Evolutionary conservation across 495 filamentous ascomycete species (phyloP), one percentile per base, ranked within the genome.

Genomic region (Talaromyces stipitatus): DNA sequence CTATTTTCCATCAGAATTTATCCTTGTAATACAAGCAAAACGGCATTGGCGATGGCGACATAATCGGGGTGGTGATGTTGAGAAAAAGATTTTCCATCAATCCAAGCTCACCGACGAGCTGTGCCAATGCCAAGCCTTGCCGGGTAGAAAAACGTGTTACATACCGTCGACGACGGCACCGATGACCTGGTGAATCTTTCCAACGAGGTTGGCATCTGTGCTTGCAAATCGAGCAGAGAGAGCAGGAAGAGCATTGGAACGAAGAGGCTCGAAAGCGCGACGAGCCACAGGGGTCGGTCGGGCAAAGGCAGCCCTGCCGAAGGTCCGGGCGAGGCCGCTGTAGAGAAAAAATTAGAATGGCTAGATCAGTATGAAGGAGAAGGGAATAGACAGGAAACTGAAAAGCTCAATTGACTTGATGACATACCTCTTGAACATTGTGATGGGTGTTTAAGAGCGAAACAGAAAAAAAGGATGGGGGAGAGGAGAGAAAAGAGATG

Each of bases 371-470:
- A 54, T 69, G 70, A 65, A 62, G 69, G 75, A 67, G 78, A 74
- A 63, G 66, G 56, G 77, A 71, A 77, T 68, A 68, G 54, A 64
- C 62, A 73, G 79, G 77, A 79, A 72, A 64, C n/a, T n/a, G 60
- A 43, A 38, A 57, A 57, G 46, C 14, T 46, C 33, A 52, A 50
- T 11, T 54, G 43, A 55, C 58, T 38, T 57, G 27, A 51, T 32
- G 48, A 78, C 85, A 75, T 76, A 92, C 88, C 88, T 91, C 87
- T 89, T 90, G 81, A 89, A 89, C 88, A 92, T 92, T 79, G 74
- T 89, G 83, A 78, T 61, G 64, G 48, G 73, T 76, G 72, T 74
- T 71, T 69, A 73, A 74, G 73, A 77, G 75, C 68, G 75, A 78
- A 67, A 71, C 33, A 58, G 14, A 46, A 59, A 54, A 29, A 22